Conservation (phyloP, 2,329 filamentous ascomycete genomes). For the Fusarium austroafricanum region DNA sequence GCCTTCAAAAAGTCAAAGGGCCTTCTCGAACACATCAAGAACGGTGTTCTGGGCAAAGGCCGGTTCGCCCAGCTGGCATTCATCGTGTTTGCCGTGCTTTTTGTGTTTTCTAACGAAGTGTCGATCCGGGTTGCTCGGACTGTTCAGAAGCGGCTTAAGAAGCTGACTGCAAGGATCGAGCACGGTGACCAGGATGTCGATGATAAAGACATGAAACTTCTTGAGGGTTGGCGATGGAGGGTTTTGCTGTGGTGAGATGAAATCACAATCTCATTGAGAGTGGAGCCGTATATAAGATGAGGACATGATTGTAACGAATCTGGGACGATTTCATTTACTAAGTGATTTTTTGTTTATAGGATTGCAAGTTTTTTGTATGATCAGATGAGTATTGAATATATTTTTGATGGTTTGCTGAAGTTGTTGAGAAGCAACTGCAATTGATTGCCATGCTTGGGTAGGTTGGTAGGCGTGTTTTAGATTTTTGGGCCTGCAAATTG, state of each 20-base stretch:
- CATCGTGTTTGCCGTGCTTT: slow-evolving; percentile 67
- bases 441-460: background rate
- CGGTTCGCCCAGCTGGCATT: slow-evolving; percentile 63
- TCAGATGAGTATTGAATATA: background rate
- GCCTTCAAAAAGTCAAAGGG: slow-evolving; percentile 64
- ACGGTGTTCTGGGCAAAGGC: slow-evolving; percentile 57
- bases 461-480: background rate
- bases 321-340: slow-evolving; percentile 37
- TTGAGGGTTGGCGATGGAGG: slow-evolving; percentile 69
- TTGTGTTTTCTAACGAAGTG: slow-evolving; percentile 70
- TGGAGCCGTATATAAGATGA: slow-evolving; percentile 43
- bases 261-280: slow-evolving; percentile 6
- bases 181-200: slow-evolving; percentile 58
- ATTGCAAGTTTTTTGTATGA: slow-evolving; percentile 4
- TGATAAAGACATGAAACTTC: slow-evolving; percentile 61
- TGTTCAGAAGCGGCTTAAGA: slow-evolving; percentile 61
- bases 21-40: slow-evolving; percentile 62
- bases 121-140: slow-evolving; percentile 65
- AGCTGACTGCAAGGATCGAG: slow-evolving; percentile 61
- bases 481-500: background rate
- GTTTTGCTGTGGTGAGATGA: slow-evolving; percentile 59
- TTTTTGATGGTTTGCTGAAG: background rate
- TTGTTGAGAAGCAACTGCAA: background rate
- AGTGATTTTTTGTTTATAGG: slow-evolving; percentile 5
- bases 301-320: slow-evolving; percentile 50